These are phyloP conservation scores for Geotrichum europaeum DNA, from an alignment of 1,139 yeast species.

Conservation along the genomic window DNA sequence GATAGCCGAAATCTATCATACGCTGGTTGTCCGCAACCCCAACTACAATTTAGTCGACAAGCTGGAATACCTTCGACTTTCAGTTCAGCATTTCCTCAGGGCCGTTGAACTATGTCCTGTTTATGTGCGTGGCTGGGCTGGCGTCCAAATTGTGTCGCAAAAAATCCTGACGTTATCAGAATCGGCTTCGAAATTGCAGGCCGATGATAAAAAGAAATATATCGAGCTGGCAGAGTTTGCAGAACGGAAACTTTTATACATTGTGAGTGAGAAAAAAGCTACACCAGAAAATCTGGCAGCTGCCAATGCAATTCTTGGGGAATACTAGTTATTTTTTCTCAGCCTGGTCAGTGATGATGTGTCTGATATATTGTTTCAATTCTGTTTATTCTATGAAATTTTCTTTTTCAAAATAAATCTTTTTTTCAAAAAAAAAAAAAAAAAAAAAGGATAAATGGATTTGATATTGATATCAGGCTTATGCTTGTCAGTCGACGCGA, in stretches of 20 bases:
- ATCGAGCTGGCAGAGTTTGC: conserved; percentile 11
- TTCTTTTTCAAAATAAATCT: background rate
- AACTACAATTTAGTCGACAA: conserved; percentile 16
- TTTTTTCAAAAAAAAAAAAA: background rate
- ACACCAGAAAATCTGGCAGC: conserved; percentile 12
- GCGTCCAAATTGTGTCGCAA: conserved; percentile 45
- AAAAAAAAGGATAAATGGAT: background rate
- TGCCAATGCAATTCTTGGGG: conserved; percentile 14
- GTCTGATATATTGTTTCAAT: background rate
- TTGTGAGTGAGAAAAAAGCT: conserved; percentile 15
- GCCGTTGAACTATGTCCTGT: conserved; percentile 70
- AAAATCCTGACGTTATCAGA: conserved; percentile 28
- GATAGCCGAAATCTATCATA: conserved; percentile 46
- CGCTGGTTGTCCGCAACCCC: conserved; percentile 21
- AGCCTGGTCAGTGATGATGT: background rate
- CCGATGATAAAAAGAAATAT: conserved; percentile 4
- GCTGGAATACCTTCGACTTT: conserved; percentile 30
- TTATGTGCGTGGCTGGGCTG: conserved; percentile 71
- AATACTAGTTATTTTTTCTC: conserved; percentile 10
- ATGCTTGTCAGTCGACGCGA: too few relatives aligned
- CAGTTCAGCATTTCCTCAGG: conserved; percentile 55
- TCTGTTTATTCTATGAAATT: background rate
- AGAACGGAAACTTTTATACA: conserved; percentile 15
- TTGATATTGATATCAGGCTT: background rate
- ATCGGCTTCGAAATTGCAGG: conserved; percentile 3